These are phyloP conservation scores for Flaveria linearis DNA, from an alignment of 129 eudicot genomes.

Conservation along the genomic window DNA sequence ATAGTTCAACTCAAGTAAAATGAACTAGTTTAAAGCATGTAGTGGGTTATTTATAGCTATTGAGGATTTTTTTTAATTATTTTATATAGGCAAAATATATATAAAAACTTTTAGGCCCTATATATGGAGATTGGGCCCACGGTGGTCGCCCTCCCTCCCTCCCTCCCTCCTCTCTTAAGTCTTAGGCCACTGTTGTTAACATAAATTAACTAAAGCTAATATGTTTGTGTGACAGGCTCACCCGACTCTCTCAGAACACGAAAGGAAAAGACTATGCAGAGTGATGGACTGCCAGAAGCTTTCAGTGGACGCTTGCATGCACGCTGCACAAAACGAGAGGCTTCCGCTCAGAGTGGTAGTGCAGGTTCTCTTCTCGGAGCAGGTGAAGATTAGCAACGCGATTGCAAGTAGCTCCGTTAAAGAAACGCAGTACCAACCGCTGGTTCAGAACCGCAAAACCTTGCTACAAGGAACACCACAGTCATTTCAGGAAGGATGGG, in stretches of 20 bases:
- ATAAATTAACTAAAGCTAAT: no score
- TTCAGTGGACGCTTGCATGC: background rate
- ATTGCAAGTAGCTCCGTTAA: background rate
- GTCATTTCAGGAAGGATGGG: slow-evolving; percentile 3
- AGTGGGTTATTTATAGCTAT: no score
- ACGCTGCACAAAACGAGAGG: background rate
- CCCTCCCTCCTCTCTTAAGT: no score
- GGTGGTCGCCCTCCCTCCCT: no score
- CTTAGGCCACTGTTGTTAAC: no score
- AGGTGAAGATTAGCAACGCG: background rate
- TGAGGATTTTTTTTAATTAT: no score
- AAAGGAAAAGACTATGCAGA: background rate
- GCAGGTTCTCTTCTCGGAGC: background rate
- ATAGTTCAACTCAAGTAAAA: no score
- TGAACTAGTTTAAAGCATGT: no score
- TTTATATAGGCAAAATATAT: no score
- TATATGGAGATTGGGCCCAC: no score
- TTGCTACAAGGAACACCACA: background rate
- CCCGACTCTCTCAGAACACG: background rate
- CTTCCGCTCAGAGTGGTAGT: background rate
- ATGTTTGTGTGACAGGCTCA: background rate
- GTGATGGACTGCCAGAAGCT: slow-evolving; percentile 6
- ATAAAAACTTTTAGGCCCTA: no score
- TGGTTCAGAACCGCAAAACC: background rate
- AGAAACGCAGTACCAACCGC: background rate